Conservation (phyloP, 2,329 filamentous ascomycete species). For the Chrysosporium queenslandicum region DNA sequence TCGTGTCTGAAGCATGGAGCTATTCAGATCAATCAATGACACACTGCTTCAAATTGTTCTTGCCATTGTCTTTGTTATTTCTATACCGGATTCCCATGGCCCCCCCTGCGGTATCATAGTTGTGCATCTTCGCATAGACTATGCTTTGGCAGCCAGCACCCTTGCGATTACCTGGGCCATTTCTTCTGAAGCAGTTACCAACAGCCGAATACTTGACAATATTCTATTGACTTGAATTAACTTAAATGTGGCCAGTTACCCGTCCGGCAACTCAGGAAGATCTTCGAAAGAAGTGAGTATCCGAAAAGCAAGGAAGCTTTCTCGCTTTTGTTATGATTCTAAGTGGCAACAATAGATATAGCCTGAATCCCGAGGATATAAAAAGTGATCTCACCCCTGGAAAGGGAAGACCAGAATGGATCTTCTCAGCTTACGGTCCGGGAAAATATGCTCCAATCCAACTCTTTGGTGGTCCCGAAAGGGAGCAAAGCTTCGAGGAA, state of each 20-base stretch:
- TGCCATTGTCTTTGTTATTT: too few species aligned
- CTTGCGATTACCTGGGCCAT: too few species aligned
- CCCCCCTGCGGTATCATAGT: too few species aligned
- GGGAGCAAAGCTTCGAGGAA: constrained; percentile 85
- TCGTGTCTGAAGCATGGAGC: too few species aligned
- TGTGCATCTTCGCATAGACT: not conserved
- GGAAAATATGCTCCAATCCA: constrained; percentile 67
- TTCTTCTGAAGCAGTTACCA: too few species aligned
- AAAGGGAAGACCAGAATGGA: constrained; percentile 67
- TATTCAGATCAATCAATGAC: too few species aligned
- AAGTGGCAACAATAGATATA: constrained; percentile 35
- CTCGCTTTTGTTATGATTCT: too few species aligned
- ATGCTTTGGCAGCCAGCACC: too few species aligned
- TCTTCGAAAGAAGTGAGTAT: constrained; percentile 7
- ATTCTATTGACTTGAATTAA: not conserved
- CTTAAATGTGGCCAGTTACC: not conserved
- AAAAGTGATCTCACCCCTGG: constrained; percentile 51
- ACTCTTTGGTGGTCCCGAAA: constrained; percentile 65
- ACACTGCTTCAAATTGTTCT: too few species aligned
- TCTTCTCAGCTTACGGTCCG: constrained; percentile 76
- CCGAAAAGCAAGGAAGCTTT: not conserved
- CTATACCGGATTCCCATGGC: too few species aligned
- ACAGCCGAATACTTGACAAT: not conserved
- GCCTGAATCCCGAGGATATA: constrained; percentile 51
- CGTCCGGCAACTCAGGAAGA: not conserved